Percentiles rank a stretch among this genome's conserved stretches.
Conservation (phyloP, 345 rosid species). For the Pistacia atlantica region DNA sequence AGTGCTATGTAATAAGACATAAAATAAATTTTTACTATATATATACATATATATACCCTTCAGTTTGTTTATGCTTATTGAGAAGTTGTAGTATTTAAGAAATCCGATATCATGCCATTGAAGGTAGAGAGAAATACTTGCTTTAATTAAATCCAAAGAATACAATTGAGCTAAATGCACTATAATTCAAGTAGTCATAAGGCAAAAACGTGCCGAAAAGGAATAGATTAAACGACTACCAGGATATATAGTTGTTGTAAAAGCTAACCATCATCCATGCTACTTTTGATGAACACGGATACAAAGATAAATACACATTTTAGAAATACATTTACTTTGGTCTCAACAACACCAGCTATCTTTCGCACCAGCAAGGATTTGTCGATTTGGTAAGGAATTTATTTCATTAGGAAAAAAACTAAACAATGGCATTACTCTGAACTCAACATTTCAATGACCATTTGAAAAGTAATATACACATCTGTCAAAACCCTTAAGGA, state of each 20-base stretch:
- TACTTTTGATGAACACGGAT: background rate
- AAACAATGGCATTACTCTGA: constrained; percentile 7
- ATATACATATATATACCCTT: too few species aligned
- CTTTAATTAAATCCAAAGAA: too few species aligned
- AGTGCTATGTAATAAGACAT: too few species aligned
- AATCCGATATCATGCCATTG: too few species aligned
- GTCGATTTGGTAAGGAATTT: constrained; percentile 95
- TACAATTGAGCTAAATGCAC: too few species aligned
- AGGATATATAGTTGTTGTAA: background rate
- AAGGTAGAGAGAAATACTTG: too few species aligned
- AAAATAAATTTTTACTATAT: too few species aligned
- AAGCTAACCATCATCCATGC: background rate
- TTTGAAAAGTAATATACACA: constrained; percentile 16
- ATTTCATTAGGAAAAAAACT: constrained; percentile 31
- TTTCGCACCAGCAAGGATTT: constrained; percentile 90
- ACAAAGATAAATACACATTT: background rate
- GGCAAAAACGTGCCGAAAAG: too few species aligned
- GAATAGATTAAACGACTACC: too few species aligned
- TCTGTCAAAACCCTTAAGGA: background rate
- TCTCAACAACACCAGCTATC: constrained; percentile 96
- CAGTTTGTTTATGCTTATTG: too few species aligned
- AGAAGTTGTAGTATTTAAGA: too few species aligned
- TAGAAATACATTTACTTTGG: constrained; percentile 54
- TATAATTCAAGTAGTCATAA: too few species aligned
- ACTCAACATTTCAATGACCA: background rate